These are phyloP conservation scores for Rhododendron henanense DNA, from an alignment of 148 eudicot genomes.

Conservation along the genomic window DNA sequence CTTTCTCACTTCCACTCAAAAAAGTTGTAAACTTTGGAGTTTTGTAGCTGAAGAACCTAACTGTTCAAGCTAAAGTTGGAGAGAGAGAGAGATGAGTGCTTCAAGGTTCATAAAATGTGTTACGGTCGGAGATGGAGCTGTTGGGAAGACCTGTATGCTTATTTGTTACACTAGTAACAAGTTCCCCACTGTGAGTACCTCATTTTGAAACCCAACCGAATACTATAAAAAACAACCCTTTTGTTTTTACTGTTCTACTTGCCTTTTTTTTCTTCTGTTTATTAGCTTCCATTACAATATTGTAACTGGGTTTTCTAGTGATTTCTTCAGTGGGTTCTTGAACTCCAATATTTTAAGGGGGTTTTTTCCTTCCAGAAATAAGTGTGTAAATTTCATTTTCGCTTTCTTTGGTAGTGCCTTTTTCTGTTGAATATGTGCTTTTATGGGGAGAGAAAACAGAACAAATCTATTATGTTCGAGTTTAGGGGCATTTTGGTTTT, in stretches of 20 bases:
- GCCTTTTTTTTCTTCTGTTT: neutral
- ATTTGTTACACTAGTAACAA: constrained; percentile 97
- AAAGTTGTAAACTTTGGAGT: neutral
- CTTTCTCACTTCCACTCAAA: neutral
- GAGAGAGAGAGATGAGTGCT: constrained; percentile 20
- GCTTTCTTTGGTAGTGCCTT: neutral
- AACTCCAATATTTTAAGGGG: neutral
- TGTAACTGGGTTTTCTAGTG: constrained; percentile 8
- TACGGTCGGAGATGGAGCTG: constrained; percentile 98
- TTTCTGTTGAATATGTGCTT: neutral
- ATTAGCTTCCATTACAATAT: neutral
- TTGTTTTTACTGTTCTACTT: neutral
- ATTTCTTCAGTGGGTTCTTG: constrained; percentile 12
- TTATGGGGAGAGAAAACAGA: neutral
- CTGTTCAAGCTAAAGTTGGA: neutral
- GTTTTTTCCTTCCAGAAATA: neutral
- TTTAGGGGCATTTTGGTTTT: constrained; percentile 6
- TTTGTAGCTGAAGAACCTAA: neutral
- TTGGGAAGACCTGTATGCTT: constrained; percentile 96
- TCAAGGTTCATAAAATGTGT: constrained; percentile 98
- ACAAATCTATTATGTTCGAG: neutral
- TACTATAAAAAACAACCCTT: neutral
- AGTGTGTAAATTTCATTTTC: neutral
- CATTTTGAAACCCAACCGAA: neutral
- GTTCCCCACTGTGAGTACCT: constrained; percentile 82